Conservation (phyloP, 2,329 filamentous ascomycete genomes). For the Aureobasidium sp. region DNA sequence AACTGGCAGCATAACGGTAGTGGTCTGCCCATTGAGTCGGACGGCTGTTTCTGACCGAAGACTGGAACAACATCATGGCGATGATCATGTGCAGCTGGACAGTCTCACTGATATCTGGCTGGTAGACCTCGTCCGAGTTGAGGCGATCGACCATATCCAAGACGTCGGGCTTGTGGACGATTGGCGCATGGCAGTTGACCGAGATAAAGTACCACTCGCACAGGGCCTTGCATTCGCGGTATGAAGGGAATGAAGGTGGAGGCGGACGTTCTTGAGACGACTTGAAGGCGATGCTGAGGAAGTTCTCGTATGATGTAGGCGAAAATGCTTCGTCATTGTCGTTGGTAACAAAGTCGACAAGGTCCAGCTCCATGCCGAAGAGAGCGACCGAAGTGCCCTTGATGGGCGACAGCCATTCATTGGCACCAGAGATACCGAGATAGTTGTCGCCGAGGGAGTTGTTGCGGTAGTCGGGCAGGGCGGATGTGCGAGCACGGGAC, state of each 20-base stretch:
- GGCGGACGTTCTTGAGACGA: constrained; percentile 47
- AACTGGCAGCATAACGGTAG: constrained; percentile 66
- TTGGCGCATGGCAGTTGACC: constrained; percentile 61
- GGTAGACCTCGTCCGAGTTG: constrained; percentile 61
- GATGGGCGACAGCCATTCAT: constrained; percentile 61
- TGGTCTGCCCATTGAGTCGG: constrained; percentile 65
- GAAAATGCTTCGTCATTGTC: constrained; percentile 56
- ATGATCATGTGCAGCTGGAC: constrained; percentile 73
- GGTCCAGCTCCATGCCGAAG: constrained; percentile 70
- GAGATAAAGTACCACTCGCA: constrained; percentile 69
- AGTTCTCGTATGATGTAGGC: constrained; percentile 61
- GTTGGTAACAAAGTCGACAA: constrained; percentile 60
- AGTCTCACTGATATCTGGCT: constrained; percentile 54
- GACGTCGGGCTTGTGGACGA: constrained; percentile 70
- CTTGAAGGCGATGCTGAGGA: constrained; percentile 57
- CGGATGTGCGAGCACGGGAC: constrained; percentile 3
- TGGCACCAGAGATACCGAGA: constrained; percentile 56
- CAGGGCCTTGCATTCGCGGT: constrained; percentile 58
- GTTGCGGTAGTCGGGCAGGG: constrained; percentile 40
- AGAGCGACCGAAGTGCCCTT: constrained; percentile 70
- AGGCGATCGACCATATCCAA: constrained; percentile 59
- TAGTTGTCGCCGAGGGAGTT: constrained; percentile 52
- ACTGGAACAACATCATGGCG: constrained; percentile 69
- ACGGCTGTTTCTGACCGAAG: constrained; percentile 60
- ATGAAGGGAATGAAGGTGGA: constrained; percentile 53